phyloP scores from a whole-genome alignment of 176 grass and related monocot genomes.

The Miscanthus lutarioriparius region DNA sequence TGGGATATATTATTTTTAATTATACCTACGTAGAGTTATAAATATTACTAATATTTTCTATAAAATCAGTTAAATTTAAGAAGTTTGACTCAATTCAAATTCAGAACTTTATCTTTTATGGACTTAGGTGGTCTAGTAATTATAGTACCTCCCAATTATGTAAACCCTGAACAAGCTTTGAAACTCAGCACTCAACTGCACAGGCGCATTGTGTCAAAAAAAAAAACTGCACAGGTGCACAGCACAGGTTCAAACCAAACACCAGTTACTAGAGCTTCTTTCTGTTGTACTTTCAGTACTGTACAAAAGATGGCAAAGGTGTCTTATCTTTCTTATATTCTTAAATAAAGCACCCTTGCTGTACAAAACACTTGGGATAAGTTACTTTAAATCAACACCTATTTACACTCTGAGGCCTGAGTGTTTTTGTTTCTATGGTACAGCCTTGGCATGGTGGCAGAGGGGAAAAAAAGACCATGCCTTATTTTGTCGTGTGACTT shows the following conservation, averaged over 20 bases:
- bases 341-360: background rate
- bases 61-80: no score
- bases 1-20: no score
- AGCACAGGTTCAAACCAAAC: background rate
- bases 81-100: no score
- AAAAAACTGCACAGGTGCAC: no score
- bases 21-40: no score
- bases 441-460: background rate
- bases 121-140: no score
- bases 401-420: background rate
- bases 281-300: background rate
- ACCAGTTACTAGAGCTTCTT: background rate
- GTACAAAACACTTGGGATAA: background rate
- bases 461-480: background rate
- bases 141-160: no score
- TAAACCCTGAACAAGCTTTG: background rate
- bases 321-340: background rate
- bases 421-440: background rate
- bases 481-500: background rate
- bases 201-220: no score
- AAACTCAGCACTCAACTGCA: background rate
- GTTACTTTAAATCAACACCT: background rate
- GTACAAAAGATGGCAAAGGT: background rate
- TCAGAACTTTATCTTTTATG: no score
- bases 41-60: no score